Conservation (phyloP, 2,329 filamentous ascomycete species). For the Lojkania enalia region DNA sequence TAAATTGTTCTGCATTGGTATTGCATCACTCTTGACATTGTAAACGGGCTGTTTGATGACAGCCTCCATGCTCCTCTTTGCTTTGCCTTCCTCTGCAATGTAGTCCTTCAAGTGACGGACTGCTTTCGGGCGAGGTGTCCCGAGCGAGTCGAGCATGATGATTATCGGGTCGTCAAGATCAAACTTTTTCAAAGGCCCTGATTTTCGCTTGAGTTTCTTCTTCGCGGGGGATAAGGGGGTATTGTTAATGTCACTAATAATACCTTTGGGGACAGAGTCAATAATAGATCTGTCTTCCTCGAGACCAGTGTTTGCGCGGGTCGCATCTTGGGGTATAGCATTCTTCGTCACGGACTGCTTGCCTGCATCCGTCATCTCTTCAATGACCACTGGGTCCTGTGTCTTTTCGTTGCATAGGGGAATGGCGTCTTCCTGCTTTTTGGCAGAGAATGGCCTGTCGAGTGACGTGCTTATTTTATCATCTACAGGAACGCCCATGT, state of each 20-base stretch:
- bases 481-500: no score
- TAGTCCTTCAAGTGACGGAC: slow-evolving; percentile 75
- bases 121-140: slow-evolving; percentile 64
- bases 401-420: no score
- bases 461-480: no score
- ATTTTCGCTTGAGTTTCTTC: slow-evolving; percentile 27
- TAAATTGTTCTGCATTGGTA: slow-evolving; percentile 81
- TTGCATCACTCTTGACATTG: slow-evolving; percentile 64
- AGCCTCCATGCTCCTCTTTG: slow-evolving; percentile 59
- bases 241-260: slow-evolving; percentile 13
- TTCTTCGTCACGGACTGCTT: no score
- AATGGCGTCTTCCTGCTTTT: no score
- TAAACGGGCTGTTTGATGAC: slow-evolving; percentile 57
- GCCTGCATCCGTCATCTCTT: no score
- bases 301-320: no score
- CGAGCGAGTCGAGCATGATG: slow-evolving; percentile 85
- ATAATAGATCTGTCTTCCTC: slow-evolving; percentile 11
- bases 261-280: slow-evolving; percentile 10
- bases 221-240: slow-evolving; percentile 13
- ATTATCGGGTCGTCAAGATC: slow-evolving; percentile 62
- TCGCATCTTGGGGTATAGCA: no score
- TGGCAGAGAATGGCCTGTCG: no score
- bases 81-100: slow-evolving; percentile 70
- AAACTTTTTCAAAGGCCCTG: slow-evolving; percentile 31
- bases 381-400: no score